Conservation (phyloP, 306 rosid genomes). For the Cucurbita pepo region DNA sequence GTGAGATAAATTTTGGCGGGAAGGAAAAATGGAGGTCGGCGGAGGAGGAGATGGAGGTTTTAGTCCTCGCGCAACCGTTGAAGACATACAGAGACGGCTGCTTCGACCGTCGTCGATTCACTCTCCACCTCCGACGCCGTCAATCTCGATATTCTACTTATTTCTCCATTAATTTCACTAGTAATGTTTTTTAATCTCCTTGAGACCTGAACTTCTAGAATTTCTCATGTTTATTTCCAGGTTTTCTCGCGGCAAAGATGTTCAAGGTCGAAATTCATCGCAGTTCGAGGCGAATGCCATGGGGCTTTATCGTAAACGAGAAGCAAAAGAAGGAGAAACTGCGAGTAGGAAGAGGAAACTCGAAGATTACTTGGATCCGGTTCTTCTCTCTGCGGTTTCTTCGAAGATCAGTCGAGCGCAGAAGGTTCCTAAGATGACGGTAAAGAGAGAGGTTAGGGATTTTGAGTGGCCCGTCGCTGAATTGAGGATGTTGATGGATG, state of each 20-base stretch:
- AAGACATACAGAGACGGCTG: constrained; percentile 20
- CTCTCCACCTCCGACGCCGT: not conserved
- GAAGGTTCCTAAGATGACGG: constrained; percentile 5
- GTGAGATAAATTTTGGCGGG: not conserved
- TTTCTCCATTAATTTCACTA: not conserved
- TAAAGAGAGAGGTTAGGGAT: not conserved
- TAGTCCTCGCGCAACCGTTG: constrained; percentile 15
- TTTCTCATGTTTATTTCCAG: not conserved
- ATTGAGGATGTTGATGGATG: constrained; percentile 11
- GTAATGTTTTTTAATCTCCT: not conserved
- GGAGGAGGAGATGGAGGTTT: constrained; percentile 4
- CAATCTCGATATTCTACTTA: not conserved
- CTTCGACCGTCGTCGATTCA: constrained; percentile 7
- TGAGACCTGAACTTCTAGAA: not conserved
- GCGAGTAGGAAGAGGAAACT: not conserved
- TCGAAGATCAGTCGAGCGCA: not conserved
- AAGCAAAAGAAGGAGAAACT: not conserved
- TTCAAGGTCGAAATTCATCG: not conserved
- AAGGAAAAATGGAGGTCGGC: constrained; percentile 1
- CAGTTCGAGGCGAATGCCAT: not conserved
- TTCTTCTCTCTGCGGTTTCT: constrained; percentile 14
- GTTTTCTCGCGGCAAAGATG: not conserved
- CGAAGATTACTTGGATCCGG: constrained; percentile 20
- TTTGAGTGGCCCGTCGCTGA: constrained; percentile 20
- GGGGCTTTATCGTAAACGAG: not conserved